Evolutionary conservation across 306 rosid species (phyloP).

Genomic region (Cucurbita maxima): DNA sequence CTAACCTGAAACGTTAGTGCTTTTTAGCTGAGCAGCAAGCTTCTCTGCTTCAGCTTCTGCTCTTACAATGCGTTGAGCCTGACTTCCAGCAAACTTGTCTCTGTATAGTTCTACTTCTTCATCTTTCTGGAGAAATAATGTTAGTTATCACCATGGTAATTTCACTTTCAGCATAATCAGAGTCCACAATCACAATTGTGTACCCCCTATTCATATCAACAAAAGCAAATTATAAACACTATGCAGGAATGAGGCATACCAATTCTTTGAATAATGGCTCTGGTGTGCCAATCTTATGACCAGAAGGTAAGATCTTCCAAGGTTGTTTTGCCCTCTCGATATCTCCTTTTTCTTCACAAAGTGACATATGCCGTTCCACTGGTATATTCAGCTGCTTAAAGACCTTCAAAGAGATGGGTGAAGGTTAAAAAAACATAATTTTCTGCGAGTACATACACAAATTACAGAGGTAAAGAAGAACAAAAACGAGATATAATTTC

Average conservation of each 20-base stretch:
- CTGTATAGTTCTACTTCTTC: slow-evolving; percentile 67
- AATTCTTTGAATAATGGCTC: slow-evolving; percentile 73
- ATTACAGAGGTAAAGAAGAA: background rate
- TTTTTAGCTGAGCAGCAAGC: slow-evolving; percentile 53
- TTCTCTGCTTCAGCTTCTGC: slow-evolving; percentile 70
- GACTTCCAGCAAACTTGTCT: slow-evolving; percentile 80
- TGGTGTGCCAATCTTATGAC: slow-evolving; percentile 82
- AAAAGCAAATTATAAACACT: background rate
- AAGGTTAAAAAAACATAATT: background rate
- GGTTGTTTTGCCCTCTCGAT: slow-evolving; percentile 51
- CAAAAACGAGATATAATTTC: background rate
- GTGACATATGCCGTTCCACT: slow-evolving; percentile 37
- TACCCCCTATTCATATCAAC: background rate
- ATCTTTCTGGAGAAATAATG: slow-evolving; percentile 48
- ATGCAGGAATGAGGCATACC: slow-evolving; percentile 31
- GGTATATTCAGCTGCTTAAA: slow-evolving; percentile 72
- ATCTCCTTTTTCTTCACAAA: slow-evolving; percentile 63
- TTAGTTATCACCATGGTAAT: background rate
- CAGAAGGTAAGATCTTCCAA: slow-evolving; percentile 62
- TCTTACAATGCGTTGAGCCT: slow-evolving; percentile 66
- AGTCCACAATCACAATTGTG: background rate
- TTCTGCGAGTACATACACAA: background rate
- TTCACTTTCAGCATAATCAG: background rate
- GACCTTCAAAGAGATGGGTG: slow-evolving; percentile 38
- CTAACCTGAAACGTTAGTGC: slow-evolving; percentile 59